These are phyloP conservation scores for Helminthosporium solani DNA, from an alignment of 2,329 filamentous ascomycete species.

Conservation along the genomic window DNA sequence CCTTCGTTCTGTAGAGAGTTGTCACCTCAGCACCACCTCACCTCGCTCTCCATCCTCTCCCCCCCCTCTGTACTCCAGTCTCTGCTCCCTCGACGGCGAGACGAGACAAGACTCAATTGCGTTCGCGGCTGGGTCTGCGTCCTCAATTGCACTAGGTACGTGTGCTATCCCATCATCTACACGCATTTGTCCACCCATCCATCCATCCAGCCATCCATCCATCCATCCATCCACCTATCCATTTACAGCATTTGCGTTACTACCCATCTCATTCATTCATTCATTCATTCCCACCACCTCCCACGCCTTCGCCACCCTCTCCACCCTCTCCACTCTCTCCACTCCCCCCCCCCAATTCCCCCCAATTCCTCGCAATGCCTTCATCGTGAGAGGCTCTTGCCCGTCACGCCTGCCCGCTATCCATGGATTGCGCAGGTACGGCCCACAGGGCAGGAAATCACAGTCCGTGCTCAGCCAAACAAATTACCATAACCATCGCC, in stretches of 20 bases:
- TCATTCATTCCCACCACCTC: no score
- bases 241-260: no score
- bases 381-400: no score
- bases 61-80: conserved; percentile 3
- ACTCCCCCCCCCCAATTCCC: no score
- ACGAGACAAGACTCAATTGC: conserved; percentile 19
- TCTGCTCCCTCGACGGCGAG: conserved; percentile 23
- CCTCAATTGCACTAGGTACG: conserved; percentile 15
- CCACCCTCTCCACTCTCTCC: not conserved
- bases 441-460: conserved; percentile 6
- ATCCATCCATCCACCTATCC: not conserved
- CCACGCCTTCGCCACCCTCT: no score
- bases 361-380: no score
- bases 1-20: conserved; percentile 18
- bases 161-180: not conserved
- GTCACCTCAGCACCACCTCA: conserved; percentile 12
- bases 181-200: no score
- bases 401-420: not conserved
- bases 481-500: conserved; percentile 16
- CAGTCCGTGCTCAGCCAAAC: no score
- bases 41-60: conserved; percentile 10
- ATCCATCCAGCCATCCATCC: not conserved
- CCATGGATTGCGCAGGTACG: not conserved
- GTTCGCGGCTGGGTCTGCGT: conserved; percentile 3
- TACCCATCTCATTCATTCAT: no score